These are phyloP conservation scores for Quercus berberidifolia DNA, from an alignment of 306 rosid species.

Conservation along the genomic window DNA sequence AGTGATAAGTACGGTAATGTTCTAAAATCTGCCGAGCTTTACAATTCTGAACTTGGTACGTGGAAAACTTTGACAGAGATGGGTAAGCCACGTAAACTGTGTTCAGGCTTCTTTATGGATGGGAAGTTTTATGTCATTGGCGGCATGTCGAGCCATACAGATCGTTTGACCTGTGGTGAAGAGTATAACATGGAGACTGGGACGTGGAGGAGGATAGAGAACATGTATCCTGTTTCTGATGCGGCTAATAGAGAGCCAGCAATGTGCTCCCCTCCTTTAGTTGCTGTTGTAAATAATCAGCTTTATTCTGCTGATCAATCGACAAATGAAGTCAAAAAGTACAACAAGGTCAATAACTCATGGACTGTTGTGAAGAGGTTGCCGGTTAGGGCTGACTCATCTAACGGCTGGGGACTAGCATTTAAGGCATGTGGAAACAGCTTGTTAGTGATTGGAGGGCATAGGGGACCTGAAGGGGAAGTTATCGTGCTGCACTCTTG, in stretches of 20 bases:
- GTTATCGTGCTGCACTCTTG: conserved; percentile 24
- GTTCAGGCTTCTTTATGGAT: conserved; percentile 37
- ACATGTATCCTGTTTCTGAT: conserved; percentile 22
- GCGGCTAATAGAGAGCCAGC: background rate
- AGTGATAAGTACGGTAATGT: conserved; percentile 19
- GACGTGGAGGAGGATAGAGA: conserved; percentile 32
- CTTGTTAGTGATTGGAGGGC: conserved; percentile 32
- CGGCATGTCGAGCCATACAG: conserved; percentile 30
- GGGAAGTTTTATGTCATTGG: conserved; percentile 40
- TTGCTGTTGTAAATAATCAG: conserved; percentile 37
- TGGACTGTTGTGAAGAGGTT: conserved; percentile 28
- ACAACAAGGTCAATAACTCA: conserved; percentile 20
- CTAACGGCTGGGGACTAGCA: conserved; percentile 39
- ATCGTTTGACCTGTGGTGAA: conserved; percentile 28
- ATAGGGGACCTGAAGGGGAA: conserved; percentile 22
- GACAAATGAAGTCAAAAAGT: conserved; percentile 28
- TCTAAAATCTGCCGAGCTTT: conserved; percentile 28
- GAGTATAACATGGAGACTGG: conserved; percentile 28
- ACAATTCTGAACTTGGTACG: conserved; percentile 21
- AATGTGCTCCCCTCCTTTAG: conserved; percentile 36
- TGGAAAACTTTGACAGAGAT: conserved; percentile 28
- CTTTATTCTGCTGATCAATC: conserved; percentile 29
- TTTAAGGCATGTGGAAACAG: conserved; percentile 33
- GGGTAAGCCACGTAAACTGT: conserved; percentile 21
- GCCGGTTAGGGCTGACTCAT: conserved; percentile 28